A percentile compares a stretch with the other conserved stretches of the same genome.
Conservation (phyloP, 495 filamentous ascomycete species). For the Aspergillus funiculosus region DNA sequence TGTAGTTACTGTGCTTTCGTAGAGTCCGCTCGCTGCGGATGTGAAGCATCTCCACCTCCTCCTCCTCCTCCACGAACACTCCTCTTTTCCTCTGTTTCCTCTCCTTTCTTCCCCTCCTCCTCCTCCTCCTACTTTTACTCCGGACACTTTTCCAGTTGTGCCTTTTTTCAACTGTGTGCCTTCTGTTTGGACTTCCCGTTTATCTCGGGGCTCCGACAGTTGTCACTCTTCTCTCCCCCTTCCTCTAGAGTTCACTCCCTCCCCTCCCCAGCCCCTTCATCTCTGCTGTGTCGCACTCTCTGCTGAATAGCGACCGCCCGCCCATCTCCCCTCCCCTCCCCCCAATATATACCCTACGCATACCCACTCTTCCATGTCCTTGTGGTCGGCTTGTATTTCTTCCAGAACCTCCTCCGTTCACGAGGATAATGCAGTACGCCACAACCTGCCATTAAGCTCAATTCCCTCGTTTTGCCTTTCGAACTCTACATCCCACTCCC, state of each 20-base stretch:
- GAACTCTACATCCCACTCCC: too few species aligned
- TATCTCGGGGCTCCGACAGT: slow-evolving; percentile 17
- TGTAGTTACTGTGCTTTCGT: too few species aligned
- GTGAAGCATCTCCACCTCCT: background rate
- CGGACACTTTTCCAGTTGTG: slow-evolving; percentile 6
- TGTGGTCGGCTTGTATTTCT: slow-evolving; percentile 8
- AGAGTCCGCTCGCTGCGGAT: too few species aligned
- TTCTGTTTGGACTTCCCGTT: slow-evolving; percentile 17
- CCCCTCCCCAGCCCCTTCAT: slow-evolving; percentile 11
- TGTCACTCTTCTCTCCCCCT: slow-evolving; percentile 8
- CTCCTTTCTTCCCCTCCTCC: slow-evolving; percentile 5
- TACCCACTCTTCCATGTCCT: slow-evolving; percentile 4
- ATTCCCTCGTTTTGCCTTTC: slow-evolving; percentile 18
- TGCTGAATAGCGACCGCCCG: slow-evolving; percentile 19
- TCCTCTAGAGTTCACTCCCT: too few species aligned
- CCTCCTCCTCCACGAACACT: slow-evolving; percentile 16
- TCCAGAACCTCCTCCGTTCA: slow-evolving; percentile 5
- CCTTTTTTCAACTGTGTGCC: slow-evolving; percentile 3
- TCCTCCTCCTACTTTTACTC: background rate
- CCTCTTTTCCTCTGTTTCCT: slow-evolving; percentile 4
- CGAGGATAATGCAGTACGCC: slow-evolving; percentile 29
- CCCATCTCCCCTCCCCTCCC: background rate
- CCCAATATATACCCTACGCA: too few species aligned
- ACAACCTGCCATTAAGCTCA: slow-evolving; percentile 20
- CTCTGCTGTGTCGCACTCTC: slow-evolving; percentile 11